These are phyloP conservation scores for Leccinum angustisporum DNA, from an alignment of 1,284 basidiomycete genomes.

Conservation along the genomic window DNA sequence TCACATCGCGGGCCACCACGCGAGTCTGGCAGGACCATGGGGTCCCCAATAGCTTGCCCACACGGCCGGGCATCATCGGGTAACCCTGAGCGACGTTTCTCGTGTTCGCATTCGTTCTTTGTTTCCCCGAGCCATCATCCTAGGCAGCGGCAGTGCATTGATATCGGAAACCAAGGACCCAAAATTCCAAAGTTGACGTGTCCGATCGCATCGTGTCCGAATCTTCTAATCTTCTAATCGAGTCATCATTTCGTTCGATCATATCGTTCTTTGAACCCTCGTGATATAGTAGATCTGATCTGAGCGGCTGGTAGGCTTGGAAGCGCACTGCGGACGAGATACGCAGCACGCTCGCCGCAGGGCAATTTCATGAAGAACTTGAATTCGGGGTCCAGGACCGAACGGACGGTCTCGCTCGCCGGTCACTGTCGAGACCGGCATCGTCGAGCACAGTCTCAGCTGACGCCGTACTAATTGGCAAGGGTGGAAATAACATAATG, in stretches of 20 bases:
- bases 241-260: neutral
- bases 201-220: neutral
- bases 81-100: neutral
- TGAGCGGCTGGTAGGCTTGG: neutral
- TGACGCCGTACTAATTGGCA: neutral
- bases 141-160: neutral
- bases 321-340: neutral
- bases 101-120: neutral
- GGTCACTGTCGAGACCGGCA: neutral
- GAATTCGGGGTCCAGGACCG: neutral
- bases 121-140: neutral
- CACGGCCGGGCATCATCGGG: neutral
- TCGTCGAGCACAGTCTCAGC: neutral
- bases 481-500: neutral
- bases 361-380: neutral
- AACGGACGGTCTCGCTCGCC: neutral
- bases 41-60: neutral
- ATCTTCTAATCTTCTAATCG: neutral
- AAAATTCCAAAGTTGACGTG: neutral
- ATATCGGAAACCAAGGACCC: neutral
- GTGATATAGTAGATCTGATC: neutral
- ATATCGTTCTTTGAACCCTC: neutral
- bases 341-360: neutral
- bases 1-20: neutral
- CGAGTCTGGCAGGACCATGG: neutral